These are phyloP conservation scores for Porpolomopsis calyptriformis DNA, from an alignment of 768 basidiomycete species.

Conservation along the genomic window DNA sequence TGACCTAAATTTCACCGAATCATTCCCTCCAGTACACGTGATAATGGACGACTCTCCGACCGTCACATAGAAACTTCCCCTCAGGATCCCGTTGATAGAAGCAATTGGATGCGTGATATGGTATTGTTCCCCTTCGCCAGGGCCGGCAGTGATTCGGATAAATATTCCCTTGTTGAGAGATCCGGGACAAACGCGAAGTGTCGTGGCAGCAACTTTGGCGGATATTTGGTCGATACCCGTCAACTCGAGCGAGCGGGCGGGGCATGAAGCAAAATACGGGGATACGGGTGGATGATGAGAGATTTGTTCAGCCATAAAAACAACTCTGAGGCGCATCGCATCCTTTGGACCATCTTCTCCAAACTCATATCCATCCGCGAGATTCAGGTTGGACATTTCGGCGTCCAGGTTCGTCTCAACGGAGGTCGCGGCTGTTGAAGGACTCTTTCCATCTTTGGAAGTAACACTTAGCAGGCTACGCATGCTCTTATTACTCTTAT, in stretches of 20 bases:
- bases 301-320: conserved; percentile 85
- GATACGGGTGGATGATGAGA: conserved; percentile 97
- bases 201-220: conserved; percentile 84
- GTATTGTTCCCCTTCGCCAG: conserved; percentile 70
- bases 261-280: conserved; percentile 70
- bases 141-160: conserved; percentile 62
- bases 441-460: conserved; percentile 36
- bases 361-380: conserved; percentile 24
- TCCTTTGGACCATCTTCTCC: conserved; percentile 9
- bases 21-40: conserved; percentile 64
- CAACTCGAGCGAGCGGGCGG: conserved; percentile 59
- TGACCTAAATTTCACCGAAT: conserved; percentile 35
- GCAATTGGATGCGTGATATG: conserved; percentile 87
- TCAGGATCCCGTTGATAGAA: conserved; percentile 81
- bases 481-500: conserved; percentile 49
- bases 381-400: conserved; percentile 50
- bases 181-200: conserved; percentile 75
- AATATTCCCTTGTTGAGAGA: conserved; percentile 83
- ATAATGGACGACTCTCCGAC: conserved; percentile 71
- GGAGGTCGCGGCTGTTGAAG: conserved; percentile 47
- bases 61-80: conserved; percentile 88
- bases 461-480: conserved; percentile 46
- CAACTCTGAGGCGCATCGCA: conserved; percentile 37
- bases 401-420: conserved; percentile 39
- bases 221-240: conserved; percentile 86